Conservation (phyloP, 2,329 filamentous ascomycete species). For the Trichoderma sp. region DNA sequence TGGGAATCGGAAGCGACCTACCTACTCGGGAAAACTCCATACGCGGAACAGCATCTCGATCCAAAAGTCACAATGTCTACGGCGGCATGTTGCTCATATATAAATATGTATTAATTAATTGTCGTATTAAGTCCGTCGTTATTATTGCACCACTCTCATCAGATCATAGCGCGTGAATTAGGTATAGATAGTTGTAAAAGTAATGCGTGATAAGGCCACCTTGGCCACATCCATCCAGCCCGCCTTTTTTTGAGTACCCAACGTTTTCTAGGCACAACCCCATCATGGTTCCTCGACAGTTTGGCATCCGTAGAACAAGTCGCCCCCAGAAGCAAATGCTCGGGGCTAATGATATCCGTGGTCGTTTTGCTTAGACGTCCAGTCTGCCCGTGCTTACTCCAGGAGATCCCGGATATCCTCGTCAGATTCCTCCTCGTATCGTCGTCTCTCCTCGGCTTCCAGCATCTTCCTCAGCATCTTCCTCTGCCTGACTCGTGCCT, state of each 20-base stretch:
- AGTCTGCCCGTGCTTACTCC: conserved; percentile 29
- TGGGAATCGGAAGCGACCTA: neutral
- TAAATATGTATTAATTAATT: neutral
- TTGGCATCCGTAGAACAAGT: neutral
- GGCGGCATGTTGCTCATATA: too few species aligned
- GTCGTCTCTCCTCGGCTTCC: conserved; percentile 61
- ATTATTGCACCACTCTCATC: conserved; percentile 1
- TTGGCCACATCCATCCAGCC: conserved; percentile 11
- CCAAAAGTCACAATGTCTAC: too few species aligned
- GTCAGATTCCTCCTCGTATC: conserved; percentile 70
- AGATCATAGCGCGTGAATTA: conserved; percentile 6
- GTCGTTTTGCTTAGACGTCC: neutral
- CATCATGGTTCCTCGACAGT: neutral
- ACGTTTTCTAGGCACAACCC: neutral
- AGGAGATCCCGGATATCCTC: conserved; percentile 70
- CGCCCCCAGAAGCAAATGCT: neutral
- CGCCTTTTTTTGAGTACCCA: neutral
- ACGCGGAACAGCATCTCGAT: neutral
- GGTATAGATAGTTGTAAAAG: neutral
- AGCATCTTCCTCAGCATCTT: conserved; percentile 66
- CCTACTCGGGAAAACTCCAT: neutral
- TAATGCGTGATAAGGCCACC: conserved; percentile 4
- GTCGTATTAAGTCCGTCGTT: neutral
- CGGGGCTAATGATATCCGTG: neutral
- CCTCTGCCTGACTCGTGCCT: conserved; percentile 68